Percentiles rank a stretch among this genome's conserved stretches.
These are phyloP conservation scores for Fragaria nilgerrensis DNA, from an alignment of 306 rosid genomes.

Conservation along the genomic window DNA sequence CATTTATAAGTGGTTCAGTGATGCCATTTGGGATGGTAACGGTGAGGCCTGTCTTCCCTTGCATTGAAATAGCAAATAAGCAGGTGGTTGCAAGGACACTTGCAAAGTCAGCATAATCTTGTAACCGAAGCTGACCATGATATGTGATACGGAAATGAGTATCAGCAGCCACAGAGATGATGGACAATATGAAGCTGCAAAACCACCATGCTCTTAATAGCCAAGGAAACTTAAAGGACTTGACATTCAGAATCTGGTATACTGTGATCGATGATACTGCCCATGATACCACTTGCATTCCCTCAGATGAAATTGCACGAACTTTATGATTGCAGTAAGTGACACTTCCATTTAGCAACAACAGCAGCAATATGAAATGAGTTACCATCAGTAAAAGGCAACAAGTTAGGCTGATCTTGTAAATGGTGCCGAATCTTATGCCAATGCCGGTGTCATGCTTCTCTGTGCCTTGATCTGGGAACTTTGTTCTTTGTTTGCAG, in stretches of 20 bases:
- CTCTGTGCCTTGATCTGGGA: constrained; percentile 29
- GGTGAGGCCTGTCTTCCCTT: constrained; percentile 59
- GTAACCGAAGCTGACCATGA: constrained; percentile 29
- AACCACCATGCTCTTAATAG: constrained; percentile 83
- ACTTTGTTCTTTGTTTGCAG: constrained; percentile 31
- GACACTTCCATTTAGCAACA: constrained; percentile 43
- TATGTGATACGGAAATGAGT: constrained; percentile 30
- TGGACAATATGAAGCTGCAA: constrained; percentile 51
- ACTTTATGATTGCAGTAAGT: constrained; percentile 44
- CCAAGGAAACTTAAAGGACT: constrained; percentile 58
- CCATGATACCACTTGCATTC: constrained; percentile 51
- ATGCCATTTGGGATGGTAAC: constrained; percentile 29
- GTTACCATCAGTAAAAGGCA: constrained; percentile 40
- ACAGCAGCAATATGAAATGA: constrained; percentile 40
- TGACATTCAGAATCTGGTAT: constrained; percentile 30
- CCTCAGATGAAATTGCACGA: constrained; percentile 52
- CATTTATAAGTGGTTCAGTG: constrained; percentile 63
- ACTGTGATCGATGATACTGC: constrained; percentile 38
- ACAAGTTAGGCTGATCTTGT: constrained; percentile 50
- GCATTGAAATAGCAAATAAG: constrained; percentile 52
- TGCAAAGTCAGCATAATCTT: constrained; percentile 55
- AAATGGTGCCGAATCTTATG: constrained; percentile 38
- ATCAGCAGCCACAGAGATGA: constrained; percentile 38
- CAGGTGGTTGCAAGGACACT: constrained; percentile 53
- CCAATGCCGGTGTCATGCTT: constrained; percentile 21